Percentiles rank a stretch among this genome's conserved stretches.
These are phyloP conservation scores for Xylaria bambusicola DNA, from an alignment of 495 filamentous ascomycete species.

Conservation along the genomic window DNA sequence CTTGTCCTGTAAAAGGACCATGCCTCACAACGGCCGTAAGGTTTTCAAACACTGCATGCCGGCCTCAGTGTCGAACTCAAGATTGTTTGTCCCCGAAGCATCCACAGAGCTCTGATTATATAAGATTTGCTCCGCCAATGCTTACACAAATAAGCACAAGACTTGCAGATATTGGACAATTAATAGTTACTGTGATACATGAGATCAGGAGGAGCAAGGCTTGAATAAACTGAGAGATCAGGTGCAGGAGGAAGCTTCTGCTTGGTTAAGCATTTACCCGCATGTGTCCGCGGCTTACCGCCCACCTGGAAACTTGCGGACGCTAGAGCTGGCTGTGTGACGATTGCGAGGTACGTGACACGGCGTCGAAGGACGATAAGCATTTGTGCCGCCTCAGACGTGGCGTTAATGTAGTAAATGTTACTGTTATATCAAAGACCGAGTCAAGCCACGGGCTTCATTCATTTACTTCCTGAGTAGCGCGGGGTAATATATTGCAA, in stretches of 20 bases:
- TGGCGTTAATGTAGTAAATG: conserved; percentile 1
- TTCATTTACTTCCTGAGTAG: no score
- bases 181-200: background rate
- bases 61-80: no score
- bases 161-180: no score
- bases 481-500: no score
- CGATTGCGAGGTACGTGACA: conserved; percentile 9
- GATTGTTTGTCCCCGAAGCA: no score
- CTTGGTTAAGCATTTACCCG: background rate
- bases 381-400: background rate
- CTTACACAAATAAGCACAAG: background rate
- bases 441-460: no score
- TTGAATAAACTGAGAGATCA: background rate
- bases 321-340: background rate
- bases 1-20: background rate
- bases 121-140: no score
- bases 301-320: background rate
- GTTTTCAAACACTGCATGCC: background rate
- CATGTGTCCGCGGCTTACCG: conserved; percentile 8
- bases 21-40: conserved; percentile 34
- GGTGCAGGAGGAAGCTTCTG: background rate
- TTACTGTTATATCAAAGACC: no score
- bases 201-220: background rate
- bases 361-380: conserved; percentile 5
- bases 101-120: no score